Base-by-base conservation (phyloP, 2,329 filamentous ascomycete species). In the Dactylellina cionopaga region DNA sequence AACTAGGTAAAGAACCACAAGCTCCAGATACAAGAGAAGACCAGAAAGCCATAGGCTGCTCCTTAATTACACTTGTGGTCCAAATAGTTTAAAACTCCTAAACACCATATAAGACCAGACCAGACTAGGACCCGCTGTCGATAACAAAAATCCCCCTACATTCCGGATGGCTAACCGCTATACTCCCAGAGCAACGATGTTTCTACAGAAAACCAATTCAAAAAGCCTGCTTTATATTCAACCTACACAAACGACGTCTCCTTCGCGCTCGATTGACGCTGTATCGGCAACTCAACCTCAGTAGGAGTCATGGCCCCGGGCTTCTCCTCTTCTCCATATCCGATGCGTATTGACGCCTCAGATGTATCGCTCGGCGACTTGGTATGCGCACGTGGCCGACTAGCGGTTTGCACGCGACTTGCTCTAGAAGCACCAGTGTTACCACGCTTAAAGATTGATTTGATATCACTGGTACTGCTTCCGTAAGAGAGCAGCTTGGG, bases 401-500 rank as follows among this genome's bases (percentile, higher is more conserved):
- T 37, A 4, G 15, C 19, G 33, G 27, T 31, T 7, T 54, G 46
- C 11, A 64, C 37, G 10, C 33, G 33, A 29, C 47, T 35, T 2
- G 43, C 39, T 5, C 43, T 37, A 1, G 47, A 44, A 29, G n/a
- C 33, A 10, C 59, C 35, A 5, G n/a, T 47, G 9, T 11, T 47
- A 29, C 24, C 41, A 10, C 56, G 3, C 24, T 51, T 60, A 31
- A 60, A 60, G 6, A 60, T 33, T 9, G 59, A 64, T 24, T 54
- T 52, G 24, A 46, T 52, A 41, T 46, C 62, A 6, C 37, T 22
- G 10, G 39, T 43, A 13, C 54, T 59, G 44, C 52, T 46, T 19
- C 63, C 44, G 31, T 59, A 60, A 0, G 63, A 68, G 2, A 68
- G 33, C 22, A 68, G 41, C 37, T 60, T 68, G 25, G 63, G 63